Base-by-base conservation (phyloP, 176 grass and related monocot species). In the Leersia perrieri region DNA sequence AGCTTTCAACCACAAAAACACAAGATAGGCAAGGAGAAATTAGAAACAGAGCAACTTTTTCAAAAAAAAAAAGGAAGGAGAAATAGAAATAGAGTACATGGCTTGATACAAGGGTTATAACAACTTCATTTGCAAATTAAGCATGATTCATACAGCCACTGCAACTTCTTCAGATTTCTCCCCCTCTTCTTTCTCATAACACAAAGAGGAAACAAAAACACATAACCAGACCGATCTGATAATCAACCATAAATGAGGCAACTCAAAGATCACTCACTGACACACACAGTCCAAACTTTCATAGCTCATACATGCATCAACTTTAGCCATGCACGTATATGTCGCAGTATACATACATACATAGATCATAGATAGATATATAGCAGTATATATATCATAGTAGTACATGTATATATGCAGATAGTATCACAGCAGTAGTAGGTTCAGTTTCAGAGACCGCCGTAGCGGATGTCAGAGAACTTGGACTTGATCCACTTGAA, bases 401-500 rank as follows among this genome's bases (percentile, higher is more conserved):
- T 57, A 11, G n/a, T 22, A 16, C 34, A 15, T 51, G 58, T 5
- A 13, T 75, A 26, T 33, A 35, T 14, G 32, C 20, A 29, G 0
- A n/a, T n/a, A n/a, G n/a, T n/a, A n/a, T n/a, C n/a, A n/a, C n/a
- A n/a, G n/a, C n/a, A n/a, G n/a, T n/a, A n/a, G 51, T 12, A 31
- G n/a, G 5, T 26, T 26, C 1, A 20, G 41, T 82, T 82, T 90
- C 74, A 90, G 83, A 90, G 73, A 74, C 88, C 88, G 66, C 90
- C 90, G 78, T 93, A 95, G 83, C 90, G 81, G 28, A 86, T 39
- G 83, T 95, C 90, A 32, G 97, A 88, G 82, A 95, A 72, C 93
- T 99, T 95, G 84, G 79, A 77, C 87, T 99, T 99, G 93, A 99
- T 85, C 97, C 97, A 99, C 93, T 99, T 99, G 84, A 99, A 72